Conservation (phyloP, 176 grass and related monocot species). For the Luzula sylvatica region DNA sequence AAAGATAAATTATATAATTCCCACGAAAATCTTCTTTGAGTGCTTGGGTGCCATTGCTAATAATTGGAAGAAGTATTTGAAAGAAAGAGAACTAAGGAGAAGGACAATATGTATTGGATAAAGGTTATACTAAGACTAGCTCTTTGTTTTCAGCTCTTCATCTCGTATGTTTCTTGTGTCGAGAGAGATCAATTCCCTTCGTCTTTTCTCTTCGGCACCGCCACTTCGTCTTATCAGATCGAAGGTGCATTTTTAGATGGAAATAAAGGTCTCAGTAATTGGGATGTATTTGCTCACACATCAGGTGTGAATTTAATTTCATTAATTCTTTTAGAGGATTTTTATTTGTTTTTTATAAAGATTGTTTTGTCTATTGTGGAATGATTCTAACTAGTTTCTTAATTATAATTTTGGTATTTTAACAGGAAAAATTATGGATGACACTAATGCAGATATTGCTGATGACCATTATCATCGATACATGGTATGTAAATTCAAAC, state of each 20-base stretch:
- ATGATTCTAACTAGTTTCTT: neutral
- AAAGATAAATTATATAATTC: too few relatives aligned
- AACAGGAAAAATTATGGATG: conserved; percentile 39
- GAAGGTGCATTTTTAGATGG: conserved; percentile 80
- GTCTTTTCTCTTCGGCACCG: conserved; percentile 52
- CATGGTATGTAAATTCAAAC: conserved; percentile 22
- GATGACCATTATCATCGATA: conserved; percentile 50
- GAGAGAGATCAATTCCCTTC: conserved; percentile 37
- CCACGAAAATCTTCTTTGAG: too few relatives aligned
- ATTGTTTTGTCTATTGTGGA: neutral
- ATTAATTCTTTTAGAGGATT: neutral
- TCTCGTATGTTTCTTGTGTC: conserved; percentile 19
- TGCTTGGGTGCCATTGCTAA: too few relatives aligned
- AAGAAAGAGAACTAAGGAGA: too few relatives aligned
- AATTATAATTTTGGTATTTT: neutral
- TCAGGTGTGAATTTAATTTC: conserved; percentile 18
- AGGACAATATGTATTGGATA: neutral
- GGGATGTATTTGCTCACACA: conserved; percentile 69
- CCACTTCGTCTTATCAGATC: conserved; percentile 61
- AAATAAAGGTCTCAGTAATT: conserved; percentile 65
- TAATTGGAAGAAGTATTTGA: neutral
- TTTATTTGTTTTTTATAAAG: too few relatives aligned
- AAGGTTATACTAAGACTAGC: neutral
- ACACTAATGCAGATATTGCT: conserved; percentile 35
- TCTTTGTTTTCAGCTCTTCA: conserved; percentile 9